Conservation (phyloP, 208 protist species). For the Trypanosoma melophagium region DNA sequence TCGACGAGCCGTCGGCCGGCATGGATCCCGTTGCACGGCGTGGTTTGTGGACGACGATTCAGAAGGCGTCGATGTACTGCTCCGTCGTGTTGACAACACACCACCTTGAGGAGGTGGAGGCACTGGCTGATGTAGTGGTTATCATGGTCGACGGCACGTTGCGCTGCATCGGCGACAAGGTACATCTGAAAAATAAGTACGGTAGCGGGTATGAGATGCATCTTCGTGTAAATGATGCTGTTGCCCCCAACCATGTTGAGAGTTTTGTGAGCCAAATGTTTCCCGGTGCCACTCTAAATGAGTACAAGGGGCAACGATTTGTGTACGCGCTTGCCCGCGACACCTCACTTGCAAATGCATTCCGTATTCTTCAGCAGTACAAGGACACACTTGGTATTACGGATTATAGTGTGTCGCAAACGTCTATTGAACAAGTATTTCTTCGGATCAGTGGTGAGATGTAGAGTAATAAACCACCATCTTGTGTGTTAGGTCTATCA, state of each 20-base stretch:
- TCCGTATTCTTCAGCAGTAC: conserved; percentile 38
- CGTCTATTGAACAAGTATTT: conserved; percentile 74
- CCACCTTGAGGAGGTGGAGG: too few relatives aligned
- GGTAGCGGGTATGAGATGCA: conserved; percentile 4
- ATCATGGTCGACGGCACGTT: too few relatives aligned
- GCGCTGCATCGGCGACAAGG: too few relatives aligned
- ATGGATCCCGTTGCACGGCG: conserved; percentile 88
- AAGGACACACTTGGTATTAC: conserved; percentile 48
- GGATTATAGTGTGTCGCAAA: conserved; percentile 73
- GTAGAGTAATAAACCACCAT: not conserved
- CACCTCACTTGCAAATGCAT: conserved; percentile 45
- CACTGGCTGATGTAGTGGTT: too few relatives aligned
- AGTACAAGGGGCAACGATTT: conserved; percentile 36
- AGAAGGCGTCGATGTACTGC: not conserved
- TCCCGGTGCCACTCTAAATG: conserved; percentile 29
- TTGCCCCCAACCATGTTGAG: conserved; percentile 1
- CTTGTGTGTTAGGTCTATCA: not conserved
- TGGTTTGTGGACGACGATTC: conserved; percentile 70
- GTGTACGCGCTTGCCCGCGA: conserved; percentile 34
- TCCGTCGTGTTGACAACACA: too few relatives aligned
- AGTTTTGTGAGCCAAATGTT: conserved; percentile 29
- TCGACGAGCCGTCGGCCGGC: conserved; percentile 88
- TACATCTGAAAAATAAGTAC: too few relatives aligned
- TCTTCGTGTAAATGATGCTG: conserved; percentile 17
- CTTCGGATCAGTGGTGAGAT: conserved; percentile 39